Evolutionary conservation across 2,329 filamentous ascomycete species (phyloP), one percentile per base, ranked within the genome.

Genomic region (Septoria petroselini): DNA sequence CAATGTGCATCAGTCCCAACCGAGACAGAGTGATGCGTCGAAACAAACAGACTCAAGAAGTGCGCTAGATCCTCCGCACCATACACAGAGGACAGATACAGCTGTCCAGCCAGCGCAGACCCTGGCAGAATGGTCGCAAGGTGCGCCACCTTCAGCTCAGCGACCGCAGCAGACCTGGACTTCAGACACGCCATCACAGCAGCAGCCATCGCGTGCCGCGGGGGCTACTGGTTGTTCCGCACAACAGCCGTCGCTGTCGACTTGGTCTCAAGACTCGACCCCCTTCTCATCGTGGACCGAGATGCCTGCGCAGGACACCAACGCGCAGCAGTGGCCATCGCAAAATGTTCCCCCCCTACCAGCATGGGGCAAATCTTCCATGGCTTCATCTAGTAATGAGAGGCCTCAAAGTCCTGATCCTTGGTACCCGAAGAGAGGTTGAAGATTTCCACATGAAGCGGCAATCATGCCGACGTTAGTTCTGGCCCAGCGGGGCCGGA

Each of bases 371-470:
- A 42, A 39, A 17, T 25, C 52, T 29, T 39, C 43, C 19, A 34
- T 54, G 29, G 48, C 54, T 19, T 25, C 50, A 17, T 18, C 44
- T 23, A 34, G 18, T 42, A 23, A 33, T 9, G 41, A 12, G 15
- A 55, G 44, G 39, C 54, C 48, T 19, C 42, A 50, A 4, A 61
- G 57, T 47, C 61, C 60, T 12, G 62, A 62, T 53, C 60, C 59
- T 14, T 64, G 62, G 60, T 64, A 54, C 44, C 60, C 59, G 27
- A 58, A 49, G 33, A 44, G 57, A 18, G n/a, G n/a, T n/a, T 55
- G 25, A 56, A 19, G n/a, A n/a, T n/a, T n/a, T n/a, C n/a, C n/a
- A n/a, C n/a, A n/a, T n/a, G n/a, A n/a, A n/a, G n/a, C n/a, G n/a
- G n/a, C n/a, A n/a, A n/a, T n/a, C n/a, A n/a, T n/a, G n/a, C n/a